Conservation (phyloP, 257 asterid genomes). For the Craterostigma plantagineum region DNA sequence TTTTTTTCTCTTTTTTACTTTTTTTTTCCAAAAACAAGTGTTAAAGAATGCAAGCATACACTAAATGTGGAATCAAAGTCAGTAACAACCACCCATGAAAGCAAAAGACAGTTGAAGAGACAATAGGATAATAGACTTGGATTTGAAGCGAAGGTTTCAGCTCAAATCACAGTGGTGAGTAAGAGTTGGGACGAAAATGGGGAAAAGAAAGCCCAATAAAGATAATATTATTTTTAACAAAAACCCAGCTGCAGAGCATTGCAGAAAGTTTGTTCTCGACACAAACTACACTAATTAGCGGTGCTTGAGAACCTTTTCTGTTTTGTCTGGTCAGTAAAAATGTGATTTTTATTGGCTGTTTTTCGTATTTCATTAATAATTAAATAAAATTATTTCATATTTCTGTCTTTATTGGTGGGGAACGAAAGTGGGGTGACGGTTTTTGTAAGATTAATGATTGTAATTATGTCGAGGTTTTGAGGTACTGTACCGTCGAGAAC, state of each 20-base stretch:
- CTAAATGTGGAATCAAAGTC: conserved; percentile 17
- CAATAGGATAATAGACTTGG: conserved; percentile 13
- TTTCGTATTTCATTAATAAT: not conserved
- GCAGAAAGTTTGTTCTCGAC: not conserved
- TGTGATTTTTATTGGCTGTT: not conserved
- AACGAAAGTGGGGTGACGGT: not conserved
- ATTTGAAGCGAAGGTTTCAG: conserved; percentile 14
- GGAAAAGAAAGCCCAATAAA: not conserved
- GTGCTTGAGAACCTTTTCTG: too few relatives aligned
- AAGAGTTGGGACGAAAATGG: not conserved
- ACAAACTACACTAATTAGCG: conserved; percentile 1
- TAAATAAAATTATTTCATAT: not conserved
- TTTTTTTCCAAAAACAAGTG: conserved; percentile 1
- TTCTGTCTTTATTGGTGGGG: not conserved
- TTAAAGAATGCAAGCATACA: conserved; percentile 1
- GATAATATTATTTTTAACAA: not conserved
- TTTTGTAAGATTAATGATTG: too few relatives aligned
- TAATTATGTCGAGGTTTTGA: too few relatives aligned
- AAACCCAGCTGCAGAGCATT: not conserved
- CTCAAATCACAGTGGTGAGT: conserved; percentile 2
- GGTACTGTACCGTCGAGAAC: too few relatives aligned
- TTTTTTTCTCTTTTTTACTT: conserved; percentile 5
- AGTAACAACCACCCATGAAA: conserved; percentile 8
- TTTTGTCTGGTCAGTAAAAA: not conserved
- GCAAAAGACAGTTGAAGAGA: conserved; percentile 5